Evolutionary conservation across 2,329 filamentous ascomycete genomes (phyloP), one percentile per base, ranked within the genome.

Genomic region (Trichoderma atroviride): DNA sequence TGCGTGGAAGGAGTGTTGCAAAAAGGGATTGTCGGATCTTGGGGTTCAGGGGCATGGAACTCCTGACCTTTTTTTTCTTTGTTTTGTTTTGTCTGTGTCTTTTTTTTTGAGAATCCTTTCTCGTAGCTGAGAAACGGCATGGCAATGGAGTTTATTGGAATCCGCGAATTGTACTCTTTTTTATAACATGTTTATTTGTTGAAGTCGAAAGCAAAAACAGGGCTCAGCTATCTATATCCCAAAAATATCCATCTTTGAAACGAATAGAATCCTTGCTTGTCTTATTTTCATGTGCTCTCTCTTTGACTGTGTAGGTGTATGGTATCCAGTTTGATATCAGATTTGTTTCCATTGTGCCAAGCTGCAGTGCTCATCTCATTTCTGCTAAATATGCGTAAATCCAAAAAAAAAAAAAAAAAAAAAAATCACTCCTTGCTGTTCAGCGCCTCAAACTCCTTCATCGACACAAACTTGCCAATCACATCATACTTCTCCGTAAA

Each of bases 401-500:
- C n/a, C n/a, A n/a, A n/a, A n/a, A n/a, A n/a, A n/a, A n/a, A n/a
- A n/a, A n/a, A n/a, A n/a, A n/a, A n/a, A 27, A 22, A 16, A 16
- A 16, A 58, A 16, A 35, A 11, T 64, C 29, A 65, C 62, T 62
- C 53, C 67, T 69, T 70, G 50, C 62, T 62, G 31, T 29, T 53
- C 64, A 69, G 55, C 53, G 72, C 63, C 43, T 74, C 71, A 69
- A 73, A 81, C 27, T 86, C 82, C 3, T 75, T 80, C 29, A 80
- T 82, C 1, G 86, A 81, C 29, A 97, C 92, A 76, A 99, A 81
- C 81, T 89, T 91, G 24, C 96, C 96, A 16, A 99, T 93, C n/a
- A 98, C 89, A 29, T 97, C 83, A 80, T 99, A 99, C 86, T 99
- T 98, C 81, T 95, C 92, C 71, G 86, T 82, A 79, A 99, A 99